A percentile compares a stretch with the other conserved stretches of the same genome.
Conservation (phyloP, 2,329 filamentous ascomycete genomes). For the Xylariaceae sp. region DNA sequence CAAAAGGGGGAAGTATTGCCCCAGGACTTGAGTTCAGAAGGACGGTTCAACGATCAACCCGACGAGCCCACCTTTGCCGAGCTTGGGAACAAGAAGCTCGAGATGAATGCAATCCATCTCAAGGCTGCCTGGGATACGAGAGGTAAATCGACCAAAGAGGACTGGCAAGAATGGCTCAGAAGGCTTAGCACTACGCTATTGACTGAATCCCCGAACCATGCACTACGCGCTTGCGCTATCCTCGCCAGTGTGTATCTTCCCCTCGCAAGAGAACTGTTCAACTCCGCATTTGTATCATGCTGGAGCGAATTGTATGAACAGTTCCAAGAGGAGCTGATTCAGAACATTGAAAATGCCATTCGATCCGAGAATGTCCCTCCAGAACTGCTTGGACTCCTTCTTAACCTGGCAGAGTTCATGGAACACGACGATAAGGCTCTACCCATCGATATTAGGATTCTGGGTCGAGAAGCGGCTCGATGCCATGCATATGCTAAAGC, state of each 20-base stretch:
- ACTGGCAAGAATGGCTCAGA: conserved; percentile 99
- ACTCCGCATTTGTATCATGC: conserved; percentile 97
- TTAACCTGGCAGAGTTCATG: conserved; percentile 99
- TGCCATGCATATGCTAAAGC: conserved; percentile 98
- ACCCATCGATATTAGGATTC: conserved; percentile 90
- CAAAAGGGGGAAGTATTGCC: conserved; percentile 94
- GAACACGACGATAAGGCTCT: conserved; percentile 98
- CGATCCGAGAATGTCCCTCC: conserved; percentile 94
- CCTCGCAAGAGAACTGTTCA: conserved; percentile 89
- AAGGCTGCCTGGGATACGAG: conserved; percentile 97
- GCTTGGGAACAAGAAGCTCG: conserved; percentile 84
- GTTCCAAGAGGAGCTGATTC: conserved; percentile 93
- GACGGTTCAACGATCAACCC: conserved; percentile 68
- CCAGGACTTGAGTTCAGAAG: conserved; percentile 84
- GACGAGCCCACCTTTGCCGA: conserved; percentile 81
- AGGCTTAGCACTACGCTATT: conserved; percentile 93
- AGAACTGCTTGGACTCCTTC: conserved; percentile 85
- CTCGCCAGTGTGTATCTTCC: conserved; percentile 88
- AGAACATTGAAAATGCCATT: conserved; percentile 91
- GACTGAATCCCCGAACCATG: conserved; percentile 93
- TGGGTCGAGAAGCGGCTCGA: conserved; percentile 90
- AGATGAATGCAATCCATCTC: conserved; percentile 95
- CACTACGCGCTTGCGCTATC: conserved; percentile 84
- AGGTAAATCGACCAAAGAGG: conserved; percentile 94
- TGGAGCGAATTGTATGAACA: conserved; percentile 98